A percentile compares a stretch with the other conserved stretches of the same genome.
Conservation (phyloP, 106 monocot species). For the Dioscorea zingiberensis region DNA sequence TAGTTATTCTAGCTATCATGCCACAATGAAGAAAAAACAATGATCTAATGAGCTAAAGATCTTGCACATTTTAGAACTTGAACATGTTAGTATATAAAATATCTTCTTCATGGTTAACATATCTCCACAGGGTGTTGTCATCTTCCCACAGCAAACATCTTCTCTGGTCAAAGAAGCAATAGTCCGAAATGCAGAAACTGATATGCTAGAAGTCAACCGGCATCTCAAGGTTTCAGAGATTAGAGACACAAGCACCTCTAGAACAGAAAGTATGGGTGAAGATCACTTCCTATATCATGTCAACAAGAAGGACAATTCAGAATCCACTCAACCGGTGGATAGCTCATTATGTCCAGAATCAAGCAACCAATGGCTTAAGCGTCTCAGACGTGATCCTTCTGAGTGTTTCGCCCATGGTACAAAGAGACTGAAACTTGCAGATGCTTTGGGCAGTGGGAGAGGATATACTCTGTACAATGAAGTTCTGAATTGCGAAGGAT, state of each 20-base stretch:
- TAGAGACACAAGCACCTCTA: conserved; percentile 13
- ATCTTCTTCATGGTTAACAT: not conserved
- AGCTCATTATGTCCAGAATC: conserved; percentile 8
- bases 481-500: conserved; percentile 27
- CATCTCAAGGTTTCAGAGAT: conserved; percentile 2
- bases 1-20: too few relatives aligned
- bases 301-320: not conserved
- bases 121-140: conserved; percentile 5
- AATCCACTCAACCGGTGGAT: not conserved
- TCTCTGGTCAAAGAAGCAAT: not conserved
- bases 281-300: conserved; percentile 12
- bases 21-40: too few relatives aligned
- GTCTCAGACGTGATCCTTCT: conserved; percentile 24
- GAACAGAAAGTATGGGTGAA: conserved; percentile 20
- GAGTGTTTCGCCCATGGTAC: conserved; percentile 3
- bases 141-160: not conserved
- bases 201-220: not conserved
- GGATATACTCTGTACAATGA: conserved; percentile 3
- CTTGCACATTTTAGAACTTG: too few relatives aligned
- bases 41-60: too few relatives aligned
- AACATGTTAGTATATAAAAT: not conserved
- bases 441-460: conserved; percentile 10
- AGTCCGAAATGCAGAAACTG: not conserved
- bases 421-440: conserved; percentile 27
- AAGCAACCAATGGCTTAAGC: conserved; percentile 49